A percentile compares a stretch with the other conserved stretches of the same genome.
Evolutionary conservation across 78 protist genomes (phyloP).

Genomic region (Guillardia theta): DNA sequence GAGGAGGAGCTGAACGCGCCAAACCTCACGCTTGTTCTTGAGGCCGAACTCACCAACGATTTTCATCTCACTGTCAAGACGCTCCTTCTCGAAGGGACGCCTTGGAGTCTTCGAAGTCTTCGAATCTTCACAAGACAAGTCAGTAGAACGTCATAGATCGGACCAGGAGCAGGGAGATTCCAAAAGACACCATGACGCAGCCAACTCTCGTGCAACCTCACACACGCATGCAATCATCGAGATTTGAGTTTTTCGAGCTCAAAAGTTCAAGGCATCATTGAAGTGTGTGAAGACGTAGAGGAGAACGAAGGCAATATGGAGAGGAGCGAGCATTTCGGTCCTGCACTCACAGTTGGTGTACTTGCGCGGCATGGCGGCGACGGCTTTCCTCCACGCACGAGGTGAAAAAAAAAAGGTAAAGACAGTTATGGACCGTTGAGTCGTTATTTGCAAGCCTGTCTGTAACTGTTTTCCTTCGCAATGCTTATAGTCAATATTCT

Average conservation of each 20-base stretch:
- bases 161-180: too few species aligned
- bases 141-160: background rate
- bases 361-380: slow-evolving; percentile 35
- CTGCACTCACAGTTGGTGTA: slow-evolving; percentile 1
- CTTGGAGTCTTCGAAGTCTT: slow-evolving; percentile 84
- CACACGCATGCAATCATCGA: too few species aligned
- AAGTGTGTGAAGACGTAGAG: too few species aligned
- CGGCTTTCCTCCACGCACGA: too few species aligned
- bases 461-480: too few species aligned
- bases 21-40: slow-evolving; percentile 97
- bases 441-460: too few species aligned
- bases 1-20: slow-evolving; percentile 93
- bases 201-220: too few species aligned
- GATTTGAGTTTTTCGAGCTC: too few species aligned
- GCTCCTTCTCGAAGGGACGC: slow-evolving; percentile 99
- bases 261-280: too few species aligned
- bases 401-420: too few species aligned
- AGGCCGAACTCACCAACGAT: slow-evolving; percentile 97
- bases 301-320: background rate
- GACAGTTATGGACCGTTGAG: too few species aligned
- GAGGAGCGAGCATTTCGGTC: background rate
- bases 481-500: too few species aligned
- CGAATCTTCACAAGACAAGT: background rate
- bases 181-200: background rate
- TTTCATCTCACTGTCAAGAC: slow-evolving; percentile 96